Percentiles rank a stretch among this genome's conserved stretches.
Conservation (phyloP, 352 stramenopile genomes). For the Pythium scleroteichum region DNA sequence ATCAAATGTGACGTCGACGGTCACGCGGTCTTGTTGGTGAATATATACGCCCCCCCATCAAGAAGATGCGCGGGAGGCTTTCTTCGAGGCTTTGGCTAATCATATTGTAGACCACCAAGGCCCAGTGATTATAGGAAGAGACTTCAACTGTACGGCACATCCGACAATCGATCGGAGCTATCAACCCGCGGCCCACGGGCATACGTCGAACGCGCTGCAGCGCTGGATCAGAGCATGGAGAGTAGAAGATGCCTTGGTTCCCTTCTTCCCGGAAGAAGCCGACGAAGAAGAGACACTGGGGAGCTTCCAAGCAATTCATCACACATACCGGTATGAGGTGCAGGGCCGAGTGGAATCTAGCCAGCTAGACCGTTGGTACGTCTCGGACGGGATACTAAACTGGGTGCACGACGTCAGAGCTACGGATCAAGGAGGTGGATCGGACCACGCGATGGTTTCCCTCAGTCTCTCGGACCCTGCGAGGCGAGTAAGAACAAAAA, state of each 20-base stretch:
- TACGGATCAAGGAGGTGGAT: background rate
- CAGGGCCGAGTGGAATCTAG: background rate
- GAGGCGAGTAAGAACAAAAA: no score
- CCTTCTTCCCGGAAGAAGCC: background rate
- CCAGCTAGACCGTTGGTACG: conserved; percentile 6
- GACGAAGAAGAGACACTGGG: background rate
- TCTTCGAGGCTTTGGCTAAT: background rate
- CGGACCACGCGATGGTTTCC: no score
- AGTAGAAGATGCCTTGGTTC: background rate
- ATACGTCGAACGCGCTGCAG: background rate
- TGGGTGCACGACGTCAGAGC: background rate
- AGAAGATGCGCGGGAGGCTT: background rate
- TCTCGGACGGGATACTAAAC: background rate
- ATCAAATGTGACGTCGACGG: background rate
- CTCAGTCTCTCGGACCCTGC: no score
- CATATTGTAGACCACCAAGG: background rate
- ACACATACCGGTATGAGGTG: conserved; percentile 4
- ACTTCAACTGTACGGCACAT: conserved; percentile 9
- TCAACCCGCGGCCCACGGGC: background rate
- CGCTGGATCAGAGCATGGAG: background rate
- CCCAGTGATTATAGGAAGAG: background rate
- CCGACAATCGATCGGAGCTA: background rate
- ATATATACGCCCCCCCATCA: background rate
- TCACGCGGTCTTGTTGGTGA: background rate
- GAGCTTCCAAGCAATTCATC: background rate